Evolutionary conservation across 2,329 filamentous ascomycete genomes (phyloP), one percentile per base, ranked within the genome.

Genomic region (Colletotrichum falcatum): DNA sequence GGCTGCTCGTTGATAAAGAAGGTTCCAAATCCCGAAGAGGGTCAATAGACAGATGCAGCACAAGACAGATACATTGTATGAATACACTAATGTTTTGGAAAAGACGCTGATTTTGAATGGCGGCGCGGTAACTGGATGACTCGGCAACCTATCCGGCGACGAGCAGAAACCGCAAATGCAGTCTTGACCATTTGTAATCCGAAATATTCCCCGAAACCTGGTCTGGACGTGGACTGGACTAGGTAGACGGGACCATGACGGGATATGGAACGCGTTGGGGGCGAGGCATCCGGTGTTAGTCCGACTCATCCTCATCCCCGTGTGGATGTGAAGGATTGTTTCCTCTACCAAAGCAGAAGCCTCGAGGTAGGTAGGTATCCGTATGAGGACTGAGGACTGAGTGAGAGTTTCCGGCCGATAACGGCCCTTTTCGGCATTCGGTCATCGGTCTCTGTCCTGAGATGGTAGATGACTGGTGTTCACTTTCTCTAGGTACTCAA

Each of bases 371-470:
- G n/a, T n/a, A n/a, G n/a, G n/a, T n/a, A n/a, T n/a, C n/a, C n/a
- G 28, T 33, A 30, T 54, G 51, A 20, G 51, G 30, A n/a, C 33
- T 23, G 20, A 39, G 39, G 23, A 60, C 35, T 39, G 56, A 49
- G 30, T 61, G 42, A 61, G 30, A 23, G 16, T 61, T n/a, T 16
- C 16, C 37, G 64, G 55, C 68, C 58, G 68, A 63, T 53, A 59
- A 68, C 68, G 53, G 68, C 51, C 33, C 48, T 71, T 62, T 71
- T 71, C 65, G 68, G 68, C 53, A 68, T 71, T 71, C 68, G 68
- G 68, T 16, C 68, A 71, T 59, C 35, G 49, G 35, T 20, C 35
- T 30, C 16, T 20, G 35, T 26, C 14, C 35, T 39, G 5, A 12
- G 23, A 18, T n/a, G 18, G 58, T 23, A 49, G 42, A 20, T 8